A percentile compares a stretch with the other conserved stretches of the same genome.
Evolutionary conservation across 257 asterid species (phyloP).

Genomic region (Orobanche coerulescens): DNA sequence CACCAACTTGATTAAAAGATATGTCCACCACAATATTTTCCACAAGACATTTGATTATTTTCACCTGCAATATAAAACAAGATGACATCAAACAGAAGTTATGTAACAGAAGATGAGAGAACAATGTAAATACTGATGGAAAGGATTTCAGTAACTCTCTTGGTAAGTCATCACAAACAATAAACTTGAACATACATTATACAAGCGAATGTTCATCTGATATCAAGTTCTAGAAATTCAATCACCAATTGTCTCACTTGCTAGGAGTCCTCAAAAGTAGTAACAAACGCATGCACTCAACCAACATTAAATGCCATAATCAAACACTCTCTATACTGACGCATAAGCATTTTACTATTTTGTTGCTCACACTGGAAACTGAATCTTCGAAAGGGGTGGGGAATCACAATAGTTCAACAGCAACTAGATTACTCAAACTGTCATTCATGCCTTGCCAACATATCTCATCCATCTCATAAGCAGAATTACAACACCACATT

Average conservation of each 20-base stretch:
- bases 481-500: neutral
- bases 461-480: neutral
- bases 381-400: neutral
- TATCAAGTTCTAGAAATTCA: neutral
- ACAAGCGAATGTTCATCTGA: constrained; percentile 3
- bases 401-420: neutral
- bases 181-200: constrained; percentile 10
- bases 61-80: constrained; percentile 48
- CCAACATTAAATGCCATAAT: neutral
- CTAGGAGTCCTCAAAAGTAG: neutral
- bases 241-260: neutral
- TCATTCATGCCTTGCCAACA: neutral
- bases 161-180: neutral
- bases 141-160: constrained; percentile 14
- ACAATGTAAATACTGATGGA: neutral
- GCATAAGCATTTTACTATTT: neutral
- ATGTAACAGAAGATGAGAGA: neutral
- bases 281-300: constrained; percentile 1
- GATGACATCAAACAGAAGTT: constrained; percentile 6
- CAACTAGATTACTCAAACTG: constrained; percentile 5
- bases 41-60: constrained; percentile 77
- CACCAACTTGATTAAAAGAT: constrained; percentile 91
- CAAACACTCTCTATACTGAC: neutral
- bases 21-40: constrained; percentile 88
- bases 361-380: neutral